Evolutionary conservation across 2,329 filamentous ascomycete species (phyloP).

Genomic region (Zelopaecilomyces penicillatus): DNA sequence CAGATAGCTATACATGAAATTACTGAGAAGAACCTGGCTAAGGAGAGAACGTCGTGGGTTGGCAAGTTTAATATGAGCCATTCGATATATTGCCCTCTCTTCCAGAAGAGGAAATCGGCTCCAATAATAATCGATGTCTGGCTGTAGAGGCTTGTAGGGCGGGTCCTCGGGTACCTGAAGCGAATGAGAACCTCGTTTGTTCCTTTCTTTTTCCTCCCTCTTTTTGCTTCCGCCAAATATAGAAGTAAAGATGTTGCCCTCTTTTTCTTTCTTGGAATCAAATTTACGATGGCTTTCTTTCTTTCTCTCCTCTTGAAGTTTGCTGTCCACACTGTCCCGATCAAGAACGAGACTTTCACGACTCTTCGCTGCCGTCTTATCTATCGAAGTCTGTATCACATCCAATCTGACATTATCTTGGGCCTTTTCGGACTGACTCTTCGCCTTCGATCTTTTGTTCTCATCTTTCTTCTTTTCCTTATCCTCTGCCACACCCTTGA

Average conservation of each 20-base stretch:
- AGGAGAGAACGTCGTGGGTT: conserved; percentile 87
- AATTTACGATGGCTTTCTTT: conserved; percentile 71
- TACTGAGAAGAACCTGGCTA: conserved; percentile 92
- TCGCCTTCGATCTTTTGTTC: conserved; percentile 59
- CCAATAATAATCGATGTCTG: conserved; percentile 94
- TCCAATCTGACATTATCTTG: conserved; percentile 81
- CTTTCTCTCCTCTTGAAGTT: conserved; percentile 71
- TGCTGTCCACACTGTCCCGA: conserved; percentile 62
- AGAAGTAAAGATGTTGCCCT: conserved; percentile 86
- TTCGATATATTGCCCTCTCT: conserved; percentile 93
- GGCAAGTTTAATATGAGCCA: conserved; percentile 98
- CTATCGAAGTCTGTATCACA: conserved; percentile 79
- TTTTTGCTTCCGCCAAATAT: conserved; percentile 89
- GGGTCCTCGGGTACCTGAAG: conserved; percentile 75
- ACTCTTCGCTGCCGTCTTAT: conserved; percentile 53
- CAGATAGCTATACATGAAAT: conserved; percentile 99
- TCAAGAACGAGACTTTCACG: conserved; percentile 81
- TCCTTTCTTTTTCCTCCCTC: conserved; percentile 67
- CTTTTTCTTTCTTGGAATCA: conserved; percentile 82
- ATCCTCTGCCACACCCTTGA: conserved; percentile 68
- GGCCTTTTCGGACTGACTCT: conserved; percentile 44
- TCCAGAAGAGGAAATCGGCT: conserved; percentile 90
- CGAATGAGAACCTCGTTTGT: conserved; percentile 65
- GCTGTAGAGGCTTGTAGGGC: conserved; percentile 58
- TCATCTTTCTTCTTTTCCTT: conserved; percentile 54